Conservation (phyloP, 495 filamentous ascomycete genomes). For the Chaetomium fimeti region DNA sequence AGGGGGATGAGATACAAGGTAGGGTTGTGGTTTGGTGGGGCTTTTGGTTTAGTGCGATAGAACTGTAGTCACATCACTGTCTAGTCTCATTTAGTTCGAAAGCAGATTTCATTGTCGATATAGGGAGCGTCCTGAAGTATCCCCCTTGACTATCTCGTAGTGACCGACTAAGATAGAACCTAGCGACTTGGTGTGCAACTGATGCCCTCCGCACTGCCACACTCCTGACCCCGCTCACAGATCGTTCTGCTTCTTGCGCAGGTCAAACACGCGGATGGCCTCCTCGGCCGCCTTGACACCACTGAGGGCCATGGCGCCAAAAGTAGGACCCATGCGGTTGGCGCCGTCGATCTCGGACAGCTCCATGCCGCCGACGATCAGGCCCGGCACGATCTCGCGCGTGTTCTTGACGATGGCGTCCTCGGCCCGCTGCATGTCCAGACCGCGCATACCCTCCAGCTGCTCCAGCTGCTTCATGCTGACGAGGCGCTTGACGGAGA, state of each 20-base stretch:
- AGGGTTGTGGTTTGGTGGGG: too few relatives aligned
- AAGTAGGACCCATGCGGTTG: slow-evolving; percentile 76
- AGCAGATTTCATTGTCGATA: background rate
- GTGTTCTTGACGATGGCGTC: slow-evolving; percentile 90
- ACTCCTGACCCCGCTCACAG: slow-evolving; percentile 18
- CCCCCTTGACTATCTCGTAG: background rate
- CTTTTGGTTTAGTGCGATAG: too few relatives aligned
- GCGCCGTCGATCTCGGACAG: slow-evolving; percentile 85
- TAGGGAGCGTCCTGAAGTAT: background rate
- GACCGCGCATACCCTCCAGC: slow-evolving; percentile 84
- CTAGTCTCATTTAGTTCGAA: background rate
- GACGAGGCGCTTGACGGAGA: slow-evolving; percentile 80
- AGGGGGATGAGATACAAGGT: background rate
- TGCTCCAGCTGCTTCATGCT: slow-evolving; percentile 77
- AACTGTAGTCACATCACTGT: too few relatives aligned
- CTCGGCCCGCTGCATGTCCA: slow-evolving; percentile 87
- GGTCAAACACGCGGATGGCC: slow-evolving; percentile 70
- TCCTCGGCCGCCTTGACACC: slow-evolving; percentile 90
- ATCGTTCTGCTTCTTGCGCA: slow-evolving; percentile 61
- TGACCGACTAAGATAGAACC: background rate
- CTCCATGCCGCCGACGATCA: slow-evolving; percentile 94
- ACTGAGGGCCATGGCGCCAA: slow-evolving; percentile 78
- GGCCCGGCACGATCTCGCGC: slow-evolving; percentile 77
- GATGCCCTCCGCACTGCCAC: background rate
- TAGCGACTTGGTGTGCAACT: background rate